Percentiles rank a stretch among this genome's conserved stretches.
Evolutionary conservation across 1,139 yeast species (phyloP).

Genomic region (Candida sanyaensis): DNA sequence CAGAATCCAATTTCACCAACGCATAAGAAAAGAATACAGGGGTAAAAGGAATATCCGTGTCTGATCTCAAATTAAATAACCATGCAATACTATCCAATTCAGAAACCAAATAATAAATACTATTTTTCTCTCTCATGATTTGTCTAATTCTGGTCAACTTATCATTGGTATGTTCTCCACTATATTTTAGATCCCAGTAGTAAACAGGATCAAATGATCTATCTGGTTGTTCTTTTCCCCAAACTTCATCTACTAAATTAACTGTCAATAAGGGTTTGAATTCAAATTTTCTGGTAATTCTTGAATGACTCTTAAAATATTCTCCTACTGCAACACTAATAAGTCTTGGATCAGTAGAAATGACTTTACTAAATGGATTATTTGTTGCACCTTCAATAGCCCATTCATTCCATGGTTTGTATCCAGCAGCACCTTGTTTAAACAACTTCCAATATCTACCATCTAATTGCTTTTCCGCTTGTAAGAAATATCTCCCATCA

Average conservation of each 20-base stretch:
- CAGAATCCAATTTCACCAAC: conserved; percentile 30
- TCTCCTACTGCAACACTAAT: conserved; percentile 37
- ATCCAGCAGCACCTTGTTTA: conserved; percentile 39
- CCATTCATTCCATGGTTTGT: conserved; percentile 41
- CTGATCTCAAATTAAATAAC: conserved; percentile 52
- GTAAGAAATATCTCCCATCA: conserved; percentile 58
- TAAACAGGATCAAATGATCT: conserved; percentile 42
- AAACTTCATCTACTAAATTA: conserved; percentile 42
- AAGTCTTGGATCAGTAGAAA: conserved; percentile 44
- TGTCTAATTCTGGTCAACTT: conserved; percentile 33
- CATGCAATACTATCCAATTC: conserved; percentile 58
- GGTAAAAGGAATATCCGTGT: conserved; percentile 44
- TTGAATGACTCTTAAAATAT: conserved; percentile 28
- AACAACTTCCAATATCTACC: conserved; percentile 35
- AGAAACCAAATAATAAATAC: conserved; percentile 37
- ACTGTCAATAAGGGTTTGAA: conserved; percentile 33
- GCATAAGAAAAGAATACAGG: conserved; percentile 55
- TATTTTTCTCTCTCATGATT: conserved; percentile 21
- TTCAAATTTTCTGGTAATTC: conserved; percentile 22
- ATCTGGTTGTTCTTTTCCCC: conserved; percentile 42
- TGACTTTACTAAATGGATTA: conserved; percentile 35
- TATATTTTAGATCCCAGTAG: conserved; percentile 36
- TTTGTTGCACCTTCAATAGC: conserved; percentile 35
- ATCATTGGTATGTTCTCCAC: conserved; percentile 44
- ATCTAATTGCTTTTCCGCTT: conserved; percentile 46